A percentile compares a stretch with the other conserved stretches of the same genome.
Conservation (phyloP, 1,139 yeast genomes). For the Starmera stellimalicola region DNA sequence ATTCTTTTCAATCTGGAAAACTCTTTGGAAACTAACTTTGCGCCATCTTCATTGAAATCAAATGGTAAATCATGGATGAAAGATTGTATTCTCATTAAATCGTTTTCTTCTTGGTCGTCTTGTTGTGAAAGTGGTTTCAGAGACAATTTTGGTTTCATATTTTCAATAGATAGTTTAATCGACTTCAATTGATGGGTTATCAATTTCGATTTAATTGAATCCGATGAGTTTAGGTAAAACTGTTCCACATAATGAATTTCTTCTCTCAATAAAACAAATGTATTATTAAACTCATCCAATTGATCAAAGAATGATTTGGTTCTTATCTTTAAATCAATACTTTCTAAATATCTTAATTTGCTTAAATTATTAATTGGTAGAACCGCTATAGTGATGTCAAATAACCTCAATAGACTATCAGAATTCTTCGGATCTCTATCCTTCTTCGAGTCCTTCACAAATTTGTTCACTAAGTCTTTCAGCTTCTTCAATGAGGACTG, state of each 20-base stretch:
- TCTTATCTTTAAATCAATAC: conserved; percentile 28
- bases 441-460: conserved; percentile 10
- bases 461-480: conserved; percentile 17
- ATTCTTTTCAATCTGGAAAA: conserved; percentile 46
- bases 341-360: conserved; percentile 34
- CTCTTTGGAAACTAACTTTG: conserved; percentile 46
- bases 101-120: conserved; percentile 25
- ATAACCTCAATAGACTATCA: conserved; percentile 26
- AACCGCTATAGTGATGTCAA: conserved; percentile 50
- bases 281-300: conserved; percentile 26
- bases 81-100: conserved; percentile 35
- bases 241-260: conserved; percentile 25
- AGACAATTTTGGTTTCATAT: conserved; percentile 11
- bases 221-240: conserved; percentile 41
- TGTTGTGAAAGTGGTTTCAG: conserved; percentile 1
- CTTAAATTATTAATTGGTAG: conserved; percentile 49
- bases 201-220: conserved; percentile 46
- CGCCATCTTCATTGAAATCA: conserved; percentile 39
- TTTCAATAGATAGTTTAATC: conserved; percentile 47
- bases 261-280: conserved; percentile 22
- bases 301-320: conserved; percentile 25
- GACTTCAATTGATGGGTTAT: conserved; percentile 54
- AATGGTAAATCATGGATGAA: conserved; percentile 34
- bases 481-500: conserved; percentile 19
- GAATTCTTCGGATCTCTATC: conserved; percentile 10